Conservation (phyloP, 768 basidiomycete genomes). For the Jaapia argillacea region DNA sequence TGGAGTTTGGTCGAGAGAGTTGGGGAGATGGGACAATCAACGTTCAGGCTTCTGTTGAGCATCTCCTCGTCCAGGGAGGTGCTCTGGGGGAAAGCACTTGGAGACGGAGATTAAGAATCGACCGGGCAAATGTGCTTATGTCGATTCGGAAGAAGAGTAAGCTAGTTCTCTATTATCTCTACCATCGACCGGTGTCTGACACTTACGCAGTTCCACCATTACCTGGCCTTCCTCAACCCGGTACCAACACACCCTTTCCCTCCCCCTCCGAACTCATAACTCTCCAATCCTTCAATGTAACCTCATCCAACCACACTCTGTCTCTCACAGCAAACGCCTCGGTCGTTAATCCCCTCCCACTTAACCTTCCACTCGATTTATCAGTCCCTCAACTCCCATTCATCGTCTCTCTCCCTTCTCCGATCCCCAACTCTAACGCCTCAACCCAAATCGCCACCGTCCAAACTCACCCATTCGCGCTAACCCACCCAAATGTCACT, state of each 20-base stretch:
- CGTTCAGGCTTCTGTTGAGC: conserved; percentile 31
- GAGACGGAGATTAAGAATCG: conserved; percentile 29
- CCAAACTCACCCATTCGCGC: conserved; percentile 40
- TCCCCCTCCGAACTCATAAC: conserved; percentile 48
- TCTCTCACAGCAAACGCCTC: conserved; percentile 39
- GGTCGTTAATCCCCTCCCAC: conserved; percentile 45
- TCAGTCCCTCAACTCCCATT: conserved; percentile 54
- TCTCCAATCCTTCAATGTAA: conserved; percentile 44
- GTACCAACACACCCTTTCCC: conserved; percentile 39
- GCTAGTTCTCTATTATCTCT: conserved; percentile 14
- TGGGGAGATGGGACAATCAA: conserved; percentile 46
- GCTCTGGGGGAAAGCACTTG: conserved; percentile 31
- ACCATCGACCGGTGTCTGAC: conserved; percentile 4
- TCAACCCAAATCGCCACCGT: conserved; percentile 43
- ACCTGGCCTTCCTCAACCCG: conserved; percentile 58
- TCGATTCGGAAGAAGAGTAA: conserved; percentile 42
- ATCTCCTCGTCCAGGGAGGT: conserved; percentile 44
- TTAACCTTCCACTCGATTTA: conserved; percentile 28
- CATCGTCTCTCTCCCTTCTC: conserved; percentile 37
- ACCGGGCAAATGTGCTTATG: conserved; percentile 35
- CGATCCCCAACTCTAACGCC: conserved; percentile 5
- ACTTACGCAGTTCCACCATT: conserved; percentile 42
- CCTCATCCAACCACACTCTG: conserved; percentile 21
- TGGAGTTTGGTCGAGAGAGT: conserved; percentile 42
- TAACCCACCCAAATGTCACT: conserved; percentile 63